Percentiles rank a stretch among this genome's conserved stretches.
phyloP scores from a whole-genome alignment of 371 early-diverging fungal species.

The Mucor racemosus region DNA sequence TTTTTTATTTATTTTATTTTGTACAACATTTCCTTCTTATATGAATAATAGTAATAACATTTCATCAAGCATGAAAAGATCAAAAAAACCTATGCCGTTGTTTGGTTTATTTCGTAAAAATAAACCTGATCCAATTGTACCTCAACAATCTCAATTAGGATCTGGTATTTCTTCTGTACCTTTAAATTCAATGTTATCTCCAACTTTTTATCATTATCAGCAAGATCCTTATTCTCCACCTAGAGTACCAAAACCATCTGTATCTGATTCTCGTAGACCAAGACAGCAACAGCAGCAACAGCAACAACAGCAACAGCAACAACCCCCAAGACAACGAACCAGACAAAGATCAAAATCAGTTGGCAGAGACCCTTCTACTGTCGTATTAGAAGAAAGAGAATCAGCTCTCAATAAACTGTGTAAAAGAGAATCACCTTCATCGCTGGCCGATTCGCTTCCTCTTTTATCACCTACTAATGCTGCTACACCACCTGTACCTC shows the following conservation, averaged over 20 bases:
- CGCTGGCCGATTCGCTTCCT: slow-evolving; percentile 25
- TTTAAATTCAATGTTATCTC: slow-evolving; percentile 21
- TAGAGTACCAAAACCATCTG: slow-evolving; percentile 8
- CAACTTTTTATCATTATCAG: background rate
- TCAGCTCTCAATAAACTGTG: slow-evolving; percentile 30
- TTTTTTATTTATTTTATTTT: background rate
- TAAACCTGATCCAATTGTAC: slow-evolving; percentile 11
- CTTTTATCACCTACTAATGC: slow-evolving; percentile 19
- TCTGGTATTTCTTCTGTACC: slow-evolving; percentile 26
- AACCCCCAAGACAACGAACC: slow-evolving; percentile 13
- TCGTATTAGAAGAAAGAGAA: slow-evolving; percentile 25
- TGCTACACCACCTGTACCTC: slow-evolving; percentile 30
- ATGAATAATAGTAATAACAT: slow-evolving; percentile 5
- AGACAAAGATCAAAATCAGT: slow-evolving; percentile 36
- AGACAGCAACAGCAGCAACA: slow-evolving; percentile 15
- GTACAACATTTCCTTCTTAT: background rate
- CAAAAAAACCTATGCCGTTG: slow-evolving; percentile 32
- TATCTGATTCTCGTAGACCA: slow-evolving; percentile 9
- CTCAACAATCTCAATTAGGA: slow-evolving; percentile 8
- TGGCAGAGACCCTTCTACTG: slow-evolving; percentile 30
- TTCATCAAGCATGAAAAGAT: slow-evolving; percentile 14
- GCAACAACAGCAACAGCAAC: slow-evolving; percentile 8
- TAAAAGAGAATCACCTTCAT: slow-evolving; percentile 22
- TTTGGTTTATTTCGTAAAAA: slow-evolving; percentile 31
- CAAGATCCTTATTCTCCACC: slow-evolving; percentile 13